Evolutionary conservation across 208 protist species (phyloP), one percentile per base, ranked within the genome.

Genomic region (Trypanosoma mega): DNA sequence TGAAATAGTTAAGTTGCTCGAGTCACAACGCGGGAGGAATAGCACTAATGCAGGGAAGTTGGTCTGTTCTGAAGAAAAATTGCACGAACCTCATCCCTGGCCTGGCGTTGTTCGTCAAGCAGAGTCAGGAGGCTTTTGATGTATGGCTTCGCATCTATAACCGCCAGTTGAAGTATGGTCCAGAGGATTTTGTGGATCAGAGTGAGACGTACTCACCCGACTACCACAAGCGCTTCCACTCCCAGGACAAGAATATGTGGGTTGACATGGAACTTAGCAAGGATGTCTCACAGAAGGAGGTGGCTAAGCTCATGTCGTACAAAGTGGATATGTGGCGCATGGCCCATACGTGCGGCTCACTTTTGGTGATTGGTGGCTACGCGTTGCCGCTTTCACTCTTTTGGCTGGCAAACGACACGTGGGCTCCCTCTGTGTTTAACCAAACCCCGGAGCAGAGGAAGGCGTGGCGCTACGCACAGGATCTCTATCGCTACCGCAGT

Each of bases 161-260:
- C 53, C 89, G 89, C 49, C 77, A 83, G 59, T 76, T 80, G 50
- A 67, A 72, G 24, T 56, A 90, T 45, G 89, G 80, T 31, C 89
- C 89, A 5, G 29, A 70, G 50, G 85, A 92, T 29, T 92, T 82
- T 74, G 62, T 76, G 36, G 86, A 96, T 53, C 84, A 93, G 66
- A 72, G 63, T 31, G 89, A 96, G 70, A 63, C 64, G 31, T 96
- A 83, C 72, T 81, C 75, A 20, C 78, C 79, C 11, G 86, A 91
- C 66, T 93, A 88, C 78, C 90, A 84, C 80, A 96, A 96, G 74
- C 78, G 85, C 26, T 83, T 83, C 55, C 76, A 84, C 68, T 85
- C 70, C 9, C 86, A 96, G 66, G 74, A 90, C 29, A 92, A 92
- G 68, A 96, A 96, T 75, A 88, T 96, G 80, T 96, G 87, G 87